A percentile compares a stretch with the other conserved stretches of the same genome.
Conservation (phyloP, 1,139 yeast species). For the Scheffersomyces illinoinensis region DNA sequence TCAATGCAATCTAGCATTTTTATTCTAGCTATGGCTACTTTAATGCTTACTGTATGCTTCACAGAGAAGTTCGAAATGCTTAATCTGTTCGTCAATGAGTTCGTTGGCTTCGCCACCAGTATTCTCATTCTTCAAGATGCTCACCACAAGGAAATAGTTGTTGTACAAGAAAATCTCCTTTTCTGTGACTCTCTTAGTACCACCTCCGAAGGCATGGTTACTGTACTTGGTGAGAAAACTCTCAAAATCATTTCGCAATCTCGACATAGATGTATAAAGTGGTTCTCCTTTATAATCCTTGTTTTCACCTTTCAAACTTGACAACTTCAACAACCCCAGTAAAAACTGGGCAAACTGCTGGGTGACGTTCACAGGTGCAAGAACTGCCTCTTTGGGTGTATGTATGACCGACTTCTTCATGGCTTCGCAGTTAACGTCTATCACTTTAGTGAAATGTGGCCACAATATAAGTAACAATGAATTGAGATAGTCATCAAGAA, state of each 20-base stretch:
- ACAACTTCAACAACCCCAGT: conserved; percentile 69
- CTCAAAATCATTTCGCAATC: conserved; percentile 81
- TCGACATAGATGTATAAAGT: conserved; percentile 61
- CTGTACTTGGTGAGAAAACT: conserved; percentile 70
- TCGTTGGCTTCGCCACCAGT: conserved; percentile 39
- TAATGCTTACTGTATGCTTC: conserved; percentile 50
- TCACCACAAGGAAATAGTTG: conserved; percentile 63
- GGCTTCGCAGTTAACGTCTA: conserved; percentile 76
- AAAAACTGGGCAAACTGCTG: conserved; percentile 77
- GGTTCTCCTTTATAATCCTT: conserved; percentile 58
- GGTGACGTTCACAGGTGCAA: conserved; percentile 64
- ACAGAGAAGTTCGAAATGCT: conserved; percentile 62
- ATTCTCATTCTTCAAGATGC: conserved; percentile 48
- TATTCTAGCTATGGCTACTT: not conserved
- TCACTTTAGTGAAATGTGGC: conserved; percentile 80
- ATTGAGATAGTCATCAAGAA: conserved; percentile 72
- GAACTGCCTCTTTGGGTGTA: conserved; percentile 31
- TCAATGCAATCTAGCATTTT: not conserved
- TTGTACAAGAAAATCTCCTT: conserved; percentile 74
- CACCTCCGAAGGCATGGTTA: conserved; percentile 34
- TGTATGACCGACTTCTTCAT: conserved; percentile 46
- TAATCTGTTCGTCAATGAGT: conserved; percentile 56
- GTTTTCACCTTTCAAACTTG: conserved; percentile 26
- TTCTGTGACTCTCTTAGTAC: conserved; percentile 42
- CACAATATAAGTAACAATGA: conserved; percentile 67